Base-by-base conservation (phyloP, 2,329 filamentous ascomycete genomes). In the Aspergillus hiratsukae region DNA sequence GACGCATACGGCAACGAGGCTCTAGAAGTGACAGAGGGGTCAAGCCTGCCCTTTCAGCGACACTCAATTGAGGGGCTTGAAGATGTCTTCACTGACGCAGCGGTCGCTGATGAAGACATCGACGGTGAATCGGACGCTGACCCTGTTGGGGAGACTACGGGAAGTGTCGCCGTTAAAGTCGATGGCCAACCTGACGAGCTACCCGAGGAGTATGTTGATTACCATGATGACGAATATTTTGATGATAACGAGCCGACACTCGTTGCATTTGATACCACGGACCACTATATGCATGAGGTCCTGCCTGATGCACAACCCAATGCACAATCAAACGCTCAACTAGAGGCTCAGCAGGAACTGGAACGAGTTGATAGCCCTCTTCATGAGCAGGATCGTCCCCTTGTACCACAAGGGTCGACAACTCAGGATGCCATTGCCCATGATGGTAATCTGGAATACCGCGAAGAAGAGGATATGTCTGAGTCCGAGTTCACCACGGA, bases 171-270 rank as follows among this genome's bases (percentile, higher is more conserved):
- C 9, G 10, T 28, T 23, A 25, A 52, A 7, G 25, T 7, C 5
- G 48, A 48, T n/a, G 31, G 21, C 2, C 10, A 6, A 7, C 31
- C 28, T 17, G 57, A 59, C 28, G 50, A 59, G 23, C n/a, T 27
- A 1, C 25, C 19, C n/a, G 58, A 65, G n/a, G 59, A 65, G 19
- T 48, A 60, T n/a, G 57, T 66, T 25, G 37, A 57, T 14, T 40
- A 58, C 35, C 53, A 31, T 46, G 61, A 63, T 19, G n/a, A 55
- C 14, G 60, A 58, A 29, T 58, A 59, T 2, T 48, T 63, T 29
- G 59, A 66, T 28, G 45, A 67, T 2, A 57, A 65, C 10, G 66
- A 64, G 21, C 41, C 61, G 11, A 65, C 59, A 2, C 52, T 63
- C n/a, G 58, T 61, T 3, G 52, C 57, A 14, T 58, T 62, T 49